Evolutionary conservation across 129 eudicot species (phyloP), one percentile per base, ranked within the genome.

Genomic region (Chrysanthemum lavandulifolium): DNA sequence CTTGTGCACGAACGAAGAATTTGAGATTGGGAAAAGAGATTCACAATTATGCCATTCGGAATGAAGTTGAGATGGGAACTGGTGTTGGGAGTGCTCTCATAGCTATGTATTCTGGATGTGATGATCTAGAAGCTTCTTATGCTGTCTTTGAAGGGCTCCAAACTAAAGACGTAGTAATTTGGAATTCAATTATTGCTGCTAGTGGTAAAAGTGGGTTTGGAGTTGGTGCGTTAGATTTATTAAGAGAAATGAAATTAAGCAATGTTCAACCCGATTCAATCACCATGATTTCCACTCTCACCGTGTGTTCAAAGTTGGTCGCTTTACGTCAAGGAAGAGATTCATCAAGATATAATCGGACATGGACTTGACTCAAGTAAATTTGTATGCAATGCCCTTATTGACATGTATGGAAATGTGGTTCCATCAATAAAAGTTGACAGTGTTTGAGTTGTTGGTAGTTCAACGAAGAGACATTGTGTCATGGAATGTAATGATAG

Each of bases 11-110:
- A 67, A 47, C 36, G 57, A 79, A 79, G 10, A 74, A 68, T 72
- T 11, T 84, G 36, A 77, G 73, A 8, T 10, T 84, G 11, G 87
- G 84, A 7, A 84, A 76, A 68, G 65, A 73, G 54, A 84, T 84
- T 73, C 87, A 84, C 65, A 74, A 67, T 73, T 76, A 72, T 64
- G 59, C 47, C 4, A 67, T 76, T 29, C 72, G 84, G 69, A 79
- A 83, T 36, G 45, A 72, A 29, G 43, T 76, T 13, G 82, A 84
- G 21, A 73, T 76, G 74, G 73, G 64, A 9, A 80, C 84, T 0
- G 84, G 87, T 73, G 78, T 85, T 25, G 83, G 80, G 36, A 85
- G 86, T 72, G 86, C 86, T 73, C 84, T 85, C 33, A 79, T 85
- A 36, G 72, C 84, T 10, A 85, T 85, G 89, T 85, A 85, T 68